A percentile compares a stretch with the other conserved stretches of the same genome.
phyloP scores from a whole-genome alignment of 2,329 filamentous ascomycete species.

The Fusarium verticillioides region DNA sequence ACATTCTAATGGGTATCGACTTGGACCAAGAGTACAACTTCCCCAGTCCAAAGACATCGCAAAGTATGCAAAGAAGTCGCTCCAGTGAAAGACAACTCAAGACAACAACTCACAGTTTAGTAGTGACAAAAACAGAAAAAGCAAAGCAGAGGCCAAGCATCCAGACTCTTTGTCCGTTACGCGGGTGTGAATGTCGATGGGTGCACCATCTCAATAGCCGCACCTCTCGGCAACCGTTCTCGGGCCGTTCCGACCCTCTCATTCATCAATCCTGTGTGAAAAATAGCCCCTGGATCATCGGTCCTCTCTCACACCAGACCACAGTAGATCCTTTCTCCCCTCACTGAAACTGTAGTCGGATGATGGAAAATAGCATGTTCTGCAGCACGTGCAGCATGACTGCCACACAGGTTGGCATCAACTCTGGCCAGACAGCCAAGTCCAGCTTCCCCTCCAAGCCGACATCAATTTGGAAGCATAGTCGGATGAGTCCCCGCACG shows the following conservation, averaged over 20 bases:
- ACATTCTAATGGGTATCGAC: conserved; percentile 42
- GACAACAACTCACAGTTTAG: not conserved
- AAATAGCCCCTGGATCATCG: conserved; percentile 9
- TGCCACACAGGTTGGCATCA: conserved; percentile 72
- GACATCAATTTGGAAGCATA: conserved; percentile 70
- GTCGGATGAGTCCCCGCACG: conserved; percentile 67
- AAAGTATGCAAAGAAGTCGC: conserved; percentile 27
- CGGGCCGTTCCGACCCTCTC: conserved; percentile 42
- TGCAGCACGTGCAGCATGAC: conserved; percentile 76
- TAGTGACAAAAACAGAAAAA: conserved; percentile 2
- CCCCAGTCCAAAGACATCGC: conserved; percentile 3
- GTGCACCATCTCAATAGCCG: conserved; percentile 14
- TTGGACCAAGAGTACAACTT: conserved; percentile 23
- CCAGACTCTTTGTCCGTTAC: conserved; percentile 7
- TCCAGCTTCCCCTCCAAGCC: conserved; percentile 73
- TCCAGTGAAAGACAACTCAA: conserved; percentile 11
- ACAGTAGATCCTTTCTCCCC: conserved; percentile 23
- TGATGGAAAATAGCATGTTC: conserved; percentile 78
- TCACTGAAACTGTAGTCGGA: conserved; percentile 68
- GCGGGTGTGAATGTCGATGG: not conserved
- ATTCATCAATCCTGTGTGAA: conserved; percentile 2
- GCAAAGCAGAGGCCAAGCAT: conserved; percentile 4
- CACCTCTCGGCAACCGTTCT: conserved; percentile 25
- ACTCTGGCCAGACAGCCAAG: conserved; percentile 73
- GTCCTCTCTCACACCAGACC: not conserved